phyloP scores from a whole-genome alignment of 2,329 filamentous ascomycete genomes.

The Calonectria pauciramosa region DNA sequence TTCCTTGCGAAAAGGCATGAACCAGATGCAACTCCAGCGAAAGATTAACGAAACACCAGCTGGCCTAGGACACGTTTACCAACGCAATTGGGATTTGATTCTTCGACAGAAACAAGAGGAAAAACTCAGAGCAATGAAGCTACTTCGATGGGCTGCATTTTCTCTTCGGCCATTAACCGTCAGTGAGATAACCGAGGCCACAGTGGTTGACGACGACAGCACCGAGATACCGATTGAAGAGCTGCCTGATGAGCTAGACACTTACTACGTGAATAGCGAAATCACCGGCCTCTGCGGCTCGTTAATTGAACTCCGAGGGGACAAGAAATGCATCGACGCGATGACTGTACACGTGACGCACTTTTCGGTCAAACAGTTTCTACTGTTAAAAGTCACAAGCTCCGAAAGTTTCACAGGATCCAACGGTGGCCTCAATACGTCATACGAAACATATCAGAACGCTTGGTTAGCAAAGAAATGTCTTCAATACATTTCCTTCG shows the following conservation, averaged over 20 bases:
- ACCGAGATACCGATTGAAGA: background rate
- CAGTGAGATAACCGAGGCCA: background rate
- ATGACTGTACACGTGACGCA: background rate
- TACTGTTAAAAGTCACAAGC: background rate
- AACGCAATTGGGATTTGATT: slow-evolving; percentile 49
- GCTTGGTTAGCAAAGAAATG: background rate
- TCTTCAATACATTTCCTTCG: background rate
- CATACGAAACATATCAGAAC: background rate
- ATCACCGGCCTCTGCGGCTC: background rate
- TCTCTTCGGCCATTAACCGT: slow-evolving; percentile 30
- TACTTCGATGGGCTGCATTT: slow-evolving; percentile 50
- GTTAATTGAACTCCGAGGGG: background rate
- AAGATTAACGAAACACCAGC: slow-evolving; percentile 46
- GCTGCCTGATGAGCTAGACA: background rate
- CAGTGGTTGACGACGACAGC: background rate
- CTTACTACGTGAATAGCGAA: background rate
- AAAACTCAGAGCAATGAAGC: slow-evolving; percentile 38
- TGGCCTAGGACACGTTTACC: slow-evolving; percentile 46
- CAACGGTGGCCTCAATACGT: background rate
- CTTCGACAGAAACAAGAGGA: background rate
- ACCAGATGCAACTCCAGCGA: slow-evolving; percentile 45
- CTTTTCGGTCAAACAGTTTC: background rate
- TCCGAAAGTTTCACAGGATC: background rate
- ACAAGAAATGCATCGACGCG: background rate
- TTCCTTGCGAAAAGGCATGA: slow-evolving; percentile 41